Evolutionary conservation across 2,329 filamentous ascomycete species (phyloP), one percentile per base, ranked within the genome.

Genomic region (Dryadomyces quercivorus): DNA sequence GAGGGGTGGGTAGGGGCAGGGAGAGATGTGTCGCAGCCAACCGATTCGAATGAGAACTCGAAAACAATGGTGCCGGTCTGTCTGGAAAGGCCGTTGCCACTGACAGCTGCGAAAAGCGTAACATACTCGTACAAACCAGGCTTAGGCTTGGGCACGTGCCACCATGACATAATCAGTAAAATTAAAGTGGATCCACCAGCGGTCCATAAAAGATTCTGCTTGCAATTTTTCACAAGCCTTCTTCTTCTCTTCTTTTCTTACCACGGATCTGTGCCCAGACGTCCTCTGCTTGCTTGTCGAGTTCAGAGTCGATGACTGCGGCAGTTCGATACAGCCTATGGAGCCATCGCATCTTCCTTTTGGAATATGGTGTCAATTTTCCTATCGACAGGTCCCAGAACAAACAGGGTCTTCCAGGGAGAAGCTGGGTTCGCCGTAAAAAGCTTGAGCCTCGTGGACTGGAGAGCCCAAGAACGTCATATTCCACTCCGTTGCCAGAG

Each of bases 331-430:
- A 82, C 79, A 73, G 66, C 67, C 70, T 61, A 88, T 84, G 86
- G 86, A 90, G 84, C 83, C 85, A 88, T 83, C 80, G 71, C 69
- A 70, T 67, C 65, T 55, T 55, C 48, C 36, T 22, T 56, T 46
- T 38, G 13, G 51, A 51, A 50, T 71, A 83, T 89, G 86, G 81
- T 90, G 85, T 86, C 78, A 83, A 86, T 88, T 75, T 21, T 91
- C 86, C 85, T 82, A 88, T 90, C 86, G 88, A 95, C 90, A 93
- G 87, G 84, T 93, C 85, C 88, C 70, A 94, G 85, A 95, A 70
- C 65, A 80, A 93, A 73, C 70, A 75, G 75, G 34, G 69, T 72
- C 31, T 52, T 49, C 74, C 70, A 71, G 70, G 73, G 72, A 48
- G 57, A 61, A 76, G 77, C 80, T 79, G 77, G 80, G 81, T 76